phyloP scores from a whole-genome alignment of 176 grass and related monocot species.

The Carex littledalei region DNA sequence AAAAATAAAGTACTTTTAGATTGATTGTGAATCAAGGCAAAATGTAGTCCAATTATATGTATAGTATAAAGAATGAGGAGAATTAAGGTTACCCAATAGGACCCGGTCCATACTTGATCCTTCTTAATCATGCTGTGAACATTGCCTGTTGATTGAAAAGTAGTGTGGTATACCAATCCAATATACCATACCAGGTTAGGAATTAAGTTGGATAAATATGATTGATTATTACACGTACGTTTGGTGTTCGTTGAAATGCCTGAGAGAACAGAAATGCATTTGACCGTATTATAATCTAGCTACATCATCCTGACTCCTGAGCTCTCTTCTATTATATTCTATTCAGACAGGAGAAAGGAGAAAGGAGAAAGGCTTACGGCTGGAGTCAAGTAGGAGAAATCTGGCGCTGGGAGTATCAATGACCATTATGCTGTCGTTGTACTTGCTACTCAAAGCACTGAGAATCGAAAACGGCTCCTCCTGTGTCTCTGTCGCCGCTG shows the following conservation, averaged over 20 bases:
- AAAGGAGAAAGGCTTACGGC: no score
- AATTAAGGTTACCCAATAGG: conserved; percentile 58
- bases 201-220: background rate
- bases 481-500: conserved; percentile 23
- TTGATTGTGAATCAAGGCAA: background rate
- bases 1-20: background rate
- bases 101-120: conserved; percentile 70
- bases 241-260: background rate
- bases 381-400: conserved; percentile 64
- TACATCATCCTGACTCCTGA: background rate
- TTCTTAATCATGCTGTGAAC: conserved; percentile 79
- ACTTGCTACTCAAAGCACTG: conserved; percentile 31
- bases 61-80: background rate
- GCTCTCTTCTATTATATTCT: no score
- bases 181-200: background rate
- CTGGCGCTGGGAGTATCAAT: conserved; percentile 55
- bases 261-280: background rate
- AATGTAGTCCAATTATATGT: background rate
- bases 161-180: background rate
- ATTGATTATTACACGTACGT: background rate
- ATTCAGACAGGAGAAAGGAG: background rate
- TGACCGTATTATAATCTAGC: background rate
- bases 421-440: conserved; percentile 74
- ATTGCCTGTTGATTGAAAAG: conserved; percentile 43
- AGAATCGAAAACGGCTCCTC: conserved; percentile 43